Conservation (phyloP, 2,329 filamentous ascomycete species). For the Chaetomiaceae sp. region DNA sequence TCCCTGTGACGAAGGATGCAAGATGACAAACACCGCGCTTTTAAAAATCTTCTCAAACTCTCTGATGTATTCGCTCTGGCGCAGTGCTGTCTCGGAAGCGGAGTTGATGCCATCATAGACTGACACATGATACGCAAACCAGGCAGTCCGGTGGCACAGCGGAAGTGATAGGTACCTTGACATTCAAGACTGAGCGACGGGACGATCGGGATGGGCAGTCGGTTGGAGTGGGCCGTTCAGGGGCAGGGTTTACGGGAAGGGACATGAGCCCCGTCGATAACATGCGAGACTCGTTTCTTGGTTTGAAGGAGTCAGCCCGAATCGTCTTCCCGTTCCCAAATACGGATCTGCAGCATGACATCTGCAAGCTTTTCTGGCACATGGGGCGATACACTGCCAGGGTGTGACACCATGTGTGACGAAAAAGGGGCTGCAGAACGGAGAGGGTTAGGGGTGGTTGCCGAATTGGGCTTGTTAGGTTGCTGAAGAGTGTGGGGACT, state of each 20-base stretch:
- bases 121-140: constrained; percentile 1
- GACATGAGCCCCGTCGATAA: constrained; percentile 3
- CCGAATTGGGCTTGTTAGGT: too few species aligned
- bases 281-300: constrained; percentile 1
- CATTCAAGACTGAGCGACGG: background rate
- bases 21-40: constrained; percentile 50
- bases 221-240: background rate
- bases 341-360: constrained; percentile 14
- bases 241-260: background rate
- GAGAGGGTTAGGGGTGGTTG: constrained; percentile 16
- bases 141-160: background rate
- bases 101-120: background rate
- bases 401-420: too few species aligned
- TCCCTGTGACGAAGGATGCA: constrained; percentile 27
- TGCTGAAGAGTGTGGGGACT: background rate
- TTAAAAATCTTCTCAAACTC: constrained; percentile 36
- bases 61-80: constrained; percentile 21
- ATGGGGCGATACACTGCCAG: too few species aligned
- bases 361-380: constrained; percentile 13
- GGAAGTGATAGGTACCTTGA: background rate
- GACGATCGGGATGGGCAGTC: background rate
- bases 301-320: constrained; percentile 1
- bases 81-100: background rate
- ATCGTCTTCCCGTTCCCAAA: background rate
- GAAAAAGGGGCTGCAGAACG: background rate